Base-by-base conservation (phyloP, 2,329 filamentous ascomycete genomes). In the Aureobasidium leucospermi region DNA sequence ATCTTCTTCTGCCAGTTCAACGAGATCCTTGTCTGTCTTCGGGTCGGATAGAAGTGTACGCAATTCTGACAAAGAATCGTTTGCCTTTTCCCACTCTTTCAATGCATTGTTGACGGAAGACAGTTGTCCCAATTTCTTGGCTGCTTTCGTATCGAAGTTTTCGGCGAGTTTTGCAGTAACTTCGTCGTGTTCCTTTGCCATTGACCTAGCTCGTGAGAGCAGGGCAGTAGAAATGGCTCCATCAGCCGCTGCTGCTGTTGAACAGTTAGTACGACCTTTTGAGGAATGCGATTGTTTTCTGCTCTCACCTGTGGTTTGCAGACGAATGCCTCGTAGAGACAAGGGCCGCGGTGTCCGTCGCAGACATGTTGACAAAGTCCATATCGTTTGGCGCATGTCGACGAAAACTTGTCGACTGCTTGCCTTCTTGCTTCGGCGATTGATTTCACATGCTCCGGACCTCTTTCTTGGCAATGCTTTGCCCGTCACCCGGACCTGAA, bases 1-100 rank as follows among this genome's bases (percentile, higher is more conserved):
- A 70, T 99, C 94, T 58, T 85, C 81, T 42, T 78, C 71, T 6
- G 85, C 85, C 46, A 87, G 76, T 32, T 78, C 74, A 58, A 78
- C 79, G 60, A 88, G 74, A 66, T 86, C 84, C 1, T 78, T 65
- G 65, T 87, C 84, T 63, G 82, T 81, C 19, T 75, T 71, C 1
- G 79, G 75, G 64, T 96, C 90, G n/a, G 81, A 76, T 10, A 95
- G 85, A 57, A 99, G 80, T 8, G 85, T 79, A 10, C 86, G 84
- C 56, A 99, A 82, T 73, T 97, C 94, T 51, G 70, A 62, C 58
- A 85, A 75, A 51, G 82, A 78, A 76, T 84, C 79, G 57, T 79
- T 79, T 48, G 82, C 81, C 61, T 78, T 76, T 52, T 85, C 80
- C 77, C 82, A 86, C 65, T 80, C 76, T 63, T 77, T 75, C 61